Percentiles rank a stretch among this genome's conserved stretches.
Evolutionary conservation across 352 stramenopile species (phyloP).

Genomic region (Globisporangium spinosum): DNA sequence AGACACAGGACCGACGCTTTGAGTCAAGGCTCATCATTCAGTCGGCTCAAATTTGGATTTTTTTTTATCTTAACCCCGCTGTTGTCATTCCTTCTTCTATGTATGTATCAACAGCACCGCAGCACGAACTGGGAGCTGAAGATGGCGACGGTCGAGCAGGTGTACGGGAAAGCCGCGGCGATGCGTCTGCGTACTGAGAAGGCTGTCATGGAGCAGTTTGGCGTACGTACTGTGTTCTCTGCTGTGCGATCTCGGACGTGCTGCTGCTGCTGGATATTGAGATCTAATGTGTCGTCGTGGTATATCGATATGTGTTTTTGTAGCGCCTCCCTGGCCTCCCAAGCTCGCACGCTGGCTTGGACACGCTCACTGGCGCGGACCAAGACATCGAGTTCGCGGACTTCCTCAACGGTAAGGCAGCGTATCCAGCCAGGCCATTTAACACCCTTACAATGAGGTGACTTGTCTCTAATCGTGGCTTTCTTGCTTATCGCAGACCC

Average conservation of each 20-base stretch:
- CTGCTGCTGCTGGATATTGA: background rate
- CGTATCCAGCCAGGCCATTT: no score
- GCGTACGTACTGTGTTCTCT: slow-evolving; percentile 26
- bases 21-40: background rate
- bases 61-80: background rate
- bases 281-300: background rate
- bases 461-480: background rate
- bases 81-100: background rate
- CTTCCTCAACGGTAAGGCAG: slow-evolving; percentile 67
- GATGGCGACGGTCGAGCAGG: slow-evolving; percentile 86
- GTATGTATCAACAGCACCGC: slow-evolving; percentile 40
- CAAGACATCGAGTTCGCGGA: slow-evolving; percentile 79
- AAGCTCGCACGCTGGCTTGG: slow-evolving; percentile 68
- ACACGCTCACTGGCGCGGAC: slow-evolving; percentile 77
- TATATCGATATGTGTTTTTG: background rate
- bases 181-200: slow-evolving; percentile 89
- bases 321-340: slow-evolving; percentile 80
- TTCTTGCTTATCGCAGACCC: slow-evolving; percentile 38
- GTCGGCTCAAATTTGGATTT: background rate
- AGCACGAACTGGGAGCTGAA: slow-evolving; percentile 82
- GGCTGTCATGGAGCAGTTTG: slow-evolving; percentile 82
- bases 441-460: background rate
- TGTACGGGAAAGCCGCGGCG: slow-evolving; percentile 85
- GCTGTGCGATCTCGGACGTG: background rate
- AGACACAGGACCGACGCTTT: background rate